Evolutionary conservation across 139 green algal species (phyloP), one percentile per base, ranked within the genome.

Genomic region (Zygnema circumcarinatum): DNA sequence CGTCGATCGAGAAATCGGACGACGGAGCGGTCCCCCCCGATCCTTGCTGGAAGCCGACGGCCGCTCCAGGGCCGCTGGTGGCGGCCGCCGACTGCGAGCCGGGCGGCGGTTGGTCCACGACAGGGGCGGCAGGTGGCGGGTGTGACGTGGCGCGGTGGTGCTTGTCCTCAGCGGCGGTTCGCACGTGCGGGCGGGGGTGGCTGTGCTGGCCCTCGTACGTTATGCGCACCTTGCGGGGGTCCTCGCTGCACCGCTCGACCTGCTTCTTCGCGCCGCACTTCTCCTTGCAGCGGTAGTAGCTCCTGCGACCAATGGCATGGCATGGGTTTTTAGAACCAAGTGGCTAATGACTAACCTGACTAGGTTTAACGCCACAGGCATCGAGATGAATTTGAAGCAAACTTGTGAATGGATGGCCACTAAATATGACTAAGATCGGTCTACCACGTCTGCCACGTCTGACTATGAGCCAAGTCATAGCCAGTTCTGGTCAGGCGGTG

Each of bases 191-290:
- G 36, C 67, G 33, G 1, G 52, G 20, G n/a, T 86, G 79, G 31
- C 53, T 76, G 31, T 86, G 79, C 79, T 86, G 35, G 42, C 47
- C 79, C 42, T 53, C 38, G 52, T 86, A 86, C 1, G 32, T 36
- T 2, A 86, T 79, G n/a, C 79, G 42, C 79, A 52, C 40, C 29
- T 86, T 86, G 47, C 21, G 22, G 29, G 79, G 79, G 52, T 86
- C 54, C 38, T 86, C 79, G n/a, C 41, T 86, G 79, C 79, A 86
- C 0, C 79, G 0, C 79, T 86, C 79, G 36, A 54, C 79, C 52
- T 76, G 54, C 16, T 86, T 86, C 31, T 86, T 86, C 22, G 79
- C 79, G 0, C 56, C 56, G 2, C 79, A 86, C 2, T 25, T n/a
- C 0, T 86, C n/a, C 0, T 67, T 38, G 41, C 79, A 86, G 25